Conservation (phyloP, 768 basidiomycete genomes). For the Trichaptum fuscoviolaceum region DNA sequence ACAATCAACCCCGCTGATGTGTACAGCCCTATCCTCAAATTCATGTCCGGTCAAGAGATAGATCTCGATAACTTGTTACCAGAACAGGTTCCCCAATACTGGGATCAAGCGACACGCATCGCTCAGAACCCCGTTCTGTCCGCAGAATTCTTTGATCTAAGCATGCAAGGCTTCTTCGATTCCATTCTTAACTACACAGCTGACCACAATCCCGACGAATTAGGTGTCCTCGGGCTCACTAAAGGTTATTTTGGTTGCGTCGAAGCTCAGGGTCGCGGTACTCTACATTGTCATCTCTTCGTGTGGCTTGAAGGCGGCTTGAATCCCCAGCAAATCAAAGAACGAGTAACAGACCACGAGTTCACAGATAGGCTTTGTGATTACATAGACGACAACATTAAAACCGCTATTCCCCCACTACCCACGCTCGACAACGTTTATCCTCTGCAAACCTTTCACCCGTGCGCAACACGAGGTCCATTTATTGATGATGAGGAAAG, state of each 20-base stretch:
- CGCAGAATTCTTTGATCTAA: conserved; percentile 36
- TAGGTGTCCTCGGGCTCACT: conserved; percentile 28
- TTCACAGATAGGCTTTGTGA: conserved; percentile 15
- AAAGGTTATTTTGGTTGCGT: conserved; percentile 36
- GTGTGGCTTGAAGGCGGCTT: conserved; percentile 33
- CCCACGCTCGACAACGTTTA: conserved; percentile 5
- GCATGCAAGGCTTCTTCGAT: conserved; percentile 31
- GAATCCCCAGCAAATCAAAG: conserved; percentile 26
- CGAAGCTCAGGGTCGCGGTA: too few species aligned
- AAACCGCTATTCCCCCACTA: conserved; percentile 20
- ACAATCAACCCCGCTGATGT: conserved; percentile 42
- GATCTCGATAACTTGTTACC: conserved; percentile 27
- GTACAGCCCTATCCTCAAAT: conserved; percentile 35
- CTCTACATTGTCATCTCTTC: conserved; percentile 38
- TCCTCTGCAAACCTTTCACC: conserved; percentile 14
- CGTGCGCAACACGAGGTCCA: too few species aligned
- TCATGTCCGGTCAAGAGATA: conserved; percentile 31
- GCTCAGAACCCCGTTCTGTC: conserved; percentile 36
- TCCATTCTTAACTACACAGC: conserved; percentile 22
- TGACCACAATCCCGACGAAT: conserved; percentile 9
- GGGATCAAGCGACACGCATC: conserved; percentile 28
- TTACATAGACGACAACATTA: conserved; percentile 24
- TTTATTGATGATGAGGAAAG: not conserved
- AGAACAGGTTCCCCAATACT: conserved; percentile 24
- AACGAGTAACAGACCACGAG: conserved; percentile 15